These are phyloP conservation scores for Umbellularia californica DNA, from an alignment of 164 flowering plant species.

Conservation along the genomic window DNA sequence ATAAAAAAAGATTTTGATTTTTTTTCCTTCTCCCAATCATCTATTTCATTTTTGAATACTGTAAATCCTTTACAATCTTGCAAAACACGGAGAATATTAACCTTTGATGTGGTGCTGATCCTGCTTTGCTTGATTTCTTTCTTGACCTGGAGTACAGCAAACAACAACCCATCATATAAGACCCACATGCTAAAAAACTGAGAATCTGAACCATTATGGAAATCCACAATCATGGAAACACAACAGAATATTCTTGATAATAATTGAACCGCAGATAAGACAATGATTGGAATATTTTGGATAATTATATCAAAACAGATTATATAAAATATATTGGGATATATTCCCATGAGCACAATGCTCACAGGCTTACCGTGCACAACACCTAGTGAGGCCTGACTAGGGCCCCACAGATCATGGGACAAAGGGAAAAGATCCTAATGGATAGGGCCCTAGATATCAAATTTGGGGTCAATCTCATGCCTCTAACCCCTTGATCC, in stretches of 20 bases:
- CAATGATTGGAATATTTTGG: neutral
- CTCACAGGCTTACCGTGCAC: too few relatives aligned
- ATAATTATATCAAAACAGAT: neutral
- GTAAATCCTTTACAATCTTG: neutral
- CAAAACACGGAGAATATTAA: constrained; percentile 16
- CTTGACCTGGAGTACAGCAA: constrained; percentile 59
- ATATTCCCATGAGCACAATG: too few relatives aligned
- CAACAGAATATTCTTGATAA: neutral
- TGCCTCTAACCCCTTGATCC: too few relatives aligned
- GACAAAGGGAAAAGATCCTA: too few relatives aligned
- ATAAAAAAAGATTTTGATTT: neutral
- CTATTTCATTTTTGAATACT: neutral
- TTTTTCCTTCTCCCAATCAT: neutral
- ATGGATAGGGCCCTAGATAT: too few relatives aligned
- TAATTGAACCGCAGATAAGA: neutral
- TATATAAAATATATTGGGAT: too few relatives aligned
- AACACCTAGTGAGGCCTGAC: too few relatives aligned
- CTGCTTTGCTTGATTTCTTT: constrained; percentile 89
- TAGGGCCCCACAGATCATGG: too few relatives aligned
- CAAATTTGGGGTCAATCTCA: too few relatives aligned
- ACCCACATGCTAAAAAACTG: neutral
- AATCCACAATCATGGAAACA: neutral
- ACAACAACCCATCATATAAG: neutral
- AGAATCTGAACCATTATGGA: neutral
- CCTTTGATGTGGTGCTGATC: constrained; percentile 84